Evolutionary conservation across 352 stramenopile species (phyloP).

Genomic region (Plasmopara viticola): DNA sequence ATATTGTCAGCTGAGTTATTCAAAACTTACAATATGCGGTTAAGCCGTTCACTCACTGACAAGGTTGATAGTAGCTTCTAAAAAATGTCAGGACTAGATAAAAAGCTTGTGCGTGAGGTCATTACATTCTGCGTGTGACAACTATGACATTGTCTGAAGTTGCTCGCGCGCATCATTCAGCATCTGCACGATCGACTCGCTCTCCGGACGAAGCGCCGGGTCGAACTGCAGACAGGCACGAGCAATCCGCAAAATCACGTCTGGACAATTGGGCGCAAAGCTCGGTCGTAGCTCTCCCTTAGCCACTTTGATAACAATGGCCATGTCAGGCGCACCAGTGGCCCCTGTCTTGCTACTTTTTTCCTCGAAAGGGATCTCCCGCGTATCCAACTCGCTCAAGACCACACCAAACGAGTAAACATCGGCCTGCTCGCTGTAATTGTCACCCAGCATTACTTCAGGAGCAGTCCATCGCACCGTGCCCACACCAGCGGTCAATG

Average conservation of each 20-base stretch:
- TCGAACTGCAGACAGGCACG: constrained; percentile 83
- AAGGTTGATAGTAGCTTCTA: neutral
- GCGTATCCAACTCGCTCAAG: constrained; percentile 80
- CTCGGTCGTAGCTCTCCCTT: constrained; percentile 75
- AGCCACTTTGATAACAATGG: constrained; percentile 82
- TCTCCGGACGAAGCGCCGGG: constrained; percentile 68
- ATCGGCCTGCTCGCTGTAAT: constrained; percentile 82
- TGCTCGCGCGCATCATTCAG: constrained; percentile 63
- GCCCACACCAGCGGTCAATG: constrained; percentile 71
- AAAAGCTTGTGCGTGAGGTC: constrained; percentile 26
- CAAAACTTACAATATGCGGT: neutral
- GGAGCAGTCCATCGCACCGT: constrained; percentile 83
- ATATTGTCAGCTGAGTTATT: neutral
- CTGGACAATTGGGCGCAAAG: constrained; percentile 52
- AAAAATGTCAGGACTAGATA: neutral
- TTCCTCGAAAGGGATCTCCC: constrained; percentile 83
- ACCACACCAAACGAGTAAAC: constrained; percentile 88
- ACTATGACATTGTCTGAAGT: constrained; percentile 39
- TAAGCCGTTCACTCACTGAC: too few relatives aligned
- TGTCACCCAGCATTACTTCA: constrained; percentile 84
- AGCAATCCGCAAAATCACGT: constrained; percentile 64
- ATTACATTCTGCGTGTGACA: constrained; percentile 20
- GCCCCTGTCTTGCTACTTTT: constrained; percentile 63
- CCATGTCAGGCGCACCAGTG: constrained; percentile 62
- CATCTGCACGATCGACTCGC: constrained; percentile 67